Percentiles rank a stretch among this genome's conserved stretches.
phyloP scores from a whole-genome alignment of 768 basidiomycete genomes.

The Phlegmacium glaucopus region DNA sequence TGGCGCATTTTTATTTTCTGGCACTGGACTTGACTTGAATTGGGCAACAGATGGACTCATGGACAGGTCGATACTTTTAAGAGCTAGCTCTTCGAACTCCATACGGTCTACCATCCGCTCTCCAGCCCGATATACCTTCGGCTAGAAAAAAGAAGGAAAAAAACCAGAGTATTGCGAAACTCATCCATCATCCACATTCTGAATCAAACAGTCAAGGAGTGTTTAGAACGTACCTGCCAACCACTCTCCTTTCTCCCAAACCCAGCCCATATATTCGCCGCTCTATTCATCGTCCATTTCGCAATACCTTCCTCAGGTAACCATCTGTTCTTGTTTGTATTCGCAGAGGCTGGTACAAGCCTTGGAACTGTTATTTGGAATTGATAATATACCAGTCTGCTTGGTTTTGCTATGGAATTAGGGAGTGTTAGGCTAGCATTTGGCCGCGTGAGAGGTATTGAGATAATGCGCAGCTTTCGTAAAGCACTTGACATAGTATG shows the following conservation, averaged over 20 bases:
- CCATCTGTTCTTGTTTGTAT: slow-evolving; percentile 24
- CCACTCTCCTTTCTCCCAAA: slow-evolving; percentile 67
- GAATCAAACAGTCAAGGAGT: neutral
- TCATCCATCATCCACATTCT: neutral
- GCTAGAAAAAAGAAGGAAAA: slow-evolving; percentile 35
- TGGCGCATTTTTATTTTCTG: slow-evolving; percentile 17
- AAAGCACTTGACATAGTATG: slow-evolving; percentile 19
- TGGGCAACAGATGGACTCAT: slow-evolving; percentile 50
- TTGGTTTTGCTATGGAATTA: slow-evolving; percentile 9
- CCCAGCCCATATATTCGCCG: slow-evolving; percentile 54
- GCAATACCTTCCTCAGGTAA: slow-evolving; percentile 39
- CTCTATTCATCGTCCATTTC: slow-evolving; percentile 52
- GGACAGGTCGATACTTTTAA: slow-evolving; percentile 71
- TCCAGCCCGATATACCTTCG: slow-evolving; percentile 57
- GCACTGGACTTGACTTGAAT: slow-evolving; percentile 15
- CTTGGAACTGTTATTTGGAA: slow-evolving; percentile 33
- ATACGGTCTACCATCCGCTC: slow-evolving; percentile 67
- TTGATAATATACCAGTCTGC: slow-evolving; percentile 38
- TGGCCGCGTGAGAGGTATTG: slow-evolving; percentile 41
- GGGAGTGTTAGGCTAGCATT: slow-evolving; percentile 1
- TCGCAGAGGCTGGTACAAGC: slow-evolving; percentile 10
- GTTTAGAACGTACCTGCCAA: slow-evolving; percentile 69
- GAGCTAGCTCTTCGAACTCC: slow-evolving; percentile 78
- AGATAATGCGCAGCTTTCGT: slow-evolving; percentile 41
- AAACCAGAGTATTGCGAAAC: neutral